Percentiles rank a stretch among this genome's conserved stretches.
Evolutionary conservation across 768 basidiomycete species (phyloP).

Genomic region (Cyclocybe cylindracea): DNA sequence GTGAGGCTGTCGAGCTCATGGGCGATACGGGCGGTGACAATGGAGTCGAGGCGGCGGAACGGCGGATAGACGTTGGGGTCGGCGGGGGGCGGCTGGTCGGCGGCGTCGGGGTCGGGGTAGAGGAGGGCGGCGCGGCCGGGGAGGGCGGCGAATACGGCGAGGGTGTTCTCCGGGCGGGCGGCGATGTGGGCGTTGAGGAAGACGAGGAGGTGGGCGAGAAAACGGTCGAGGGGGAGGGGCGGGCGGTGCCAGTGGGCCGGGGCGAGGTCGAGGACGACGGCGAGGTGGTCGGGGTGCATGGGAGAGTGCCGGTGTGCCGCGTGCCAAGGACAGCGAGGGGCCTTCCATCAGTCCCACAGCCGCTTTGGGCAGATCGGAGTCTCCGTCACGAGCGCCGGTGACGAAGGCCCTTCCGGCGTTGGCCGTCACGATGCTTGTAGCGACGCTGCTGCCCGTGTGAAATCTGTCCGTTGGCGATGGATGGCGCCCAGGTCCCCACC

Average conservation of each 20-base stretch:
- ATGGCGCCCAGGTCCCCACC: constrained; percentile 49
- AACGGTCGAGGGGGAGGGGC: constrained; percentile 64
- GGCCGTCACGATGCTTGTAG: constrained; percentile 59
- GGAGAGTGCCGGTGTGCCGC: constrained; percentile 15
- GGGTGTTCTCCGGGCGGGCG: constrained; percentile 85
- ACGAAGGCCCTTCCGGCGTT: constrained; percentile 59
- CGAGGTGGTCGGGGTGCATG: constrained; percentile 56
- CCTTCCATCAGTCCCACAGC: constrained; percentile 10
- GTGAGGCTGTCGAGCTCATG: constrained; percentile 59
- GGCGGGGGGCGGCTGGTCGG: constrained; percentile 36
- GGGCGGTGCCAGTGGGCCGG: constrained; percentile 86
- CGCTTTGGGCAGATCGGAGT: constrained; percentile 38
- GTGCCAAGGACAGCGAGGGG: constrained; percentile 10
- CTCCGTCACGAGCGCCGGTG: constrained; percentile 58
- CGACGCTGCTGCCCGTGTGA: constrained; percentile 57
- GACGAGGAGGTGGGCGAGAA: constrained; percentile 83
- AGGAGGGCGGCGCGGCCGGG: constrained; percentile 75
- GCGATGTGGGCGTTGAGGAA: constrained; percentile 95
- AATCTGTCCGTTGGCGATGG: constrained; percentile 56
- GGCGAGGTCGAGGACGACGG: constrained; percentile 83
- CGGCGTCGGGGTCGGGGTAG: constrained; percentile 65
- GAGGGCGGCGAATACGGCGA: constrained; percentile 90
- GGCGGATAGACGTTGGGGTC: constrained; percentile 85
- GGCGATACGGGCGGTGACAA: constrained; percentile 60
- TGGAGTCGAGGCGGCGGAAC: constrained; percentile 76